These are phyloP conservation scores for Penstemon eatonii DNA, from an alignment of 257 asterid species.

Conservation along the genomic window DNA sequence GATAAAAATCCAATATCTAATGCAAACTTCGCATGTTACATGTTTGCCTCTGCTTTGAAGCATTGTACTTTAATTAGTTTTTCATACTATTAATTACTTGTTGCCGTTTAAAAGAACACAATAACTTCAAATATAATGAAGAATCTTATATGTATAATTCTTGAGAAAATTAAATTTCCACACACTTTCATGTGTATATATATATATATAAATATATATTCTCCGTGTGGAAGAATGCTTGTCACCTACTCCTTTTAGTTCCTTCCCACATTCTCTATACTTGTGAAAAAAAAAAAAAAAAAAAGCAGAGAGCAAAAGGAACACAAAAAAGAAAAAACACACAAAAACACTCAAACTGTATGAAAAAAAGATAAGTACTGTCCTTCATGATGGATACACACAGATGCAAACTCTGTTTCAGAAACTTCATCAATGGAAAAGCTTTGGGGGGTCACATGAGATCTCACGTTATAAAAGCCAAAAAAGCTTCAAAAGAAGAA, in stretches of 20 bases:
- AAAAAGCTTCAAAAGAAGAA: constrained; percentile 7
- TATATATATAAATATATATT: constrained; percentile 35
- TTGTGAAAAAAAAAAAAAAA: constrained; percentile 26
- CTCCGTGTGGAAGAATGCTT: constrained; percentile 68
- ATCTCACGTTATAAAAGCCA: constrained; percentile 63
- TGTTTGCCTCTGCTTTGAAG: constrained; percentile 42
- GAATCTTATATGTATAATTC: constrained; percentile 25
- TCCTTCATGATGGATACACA: constrained; percentile 58
- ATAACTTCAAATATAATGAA: constrained; percentile 35
- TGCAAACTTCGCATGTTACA: constrained; percentile 80
- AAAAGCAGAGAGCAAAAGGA: constrained; percentile 28
- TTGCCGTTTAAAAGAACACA: constrained; percentile 52
- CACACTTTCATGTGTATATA: constrained; percentile 21
- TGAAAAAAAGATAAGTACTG: neutral
- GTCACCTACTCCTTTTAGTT: constrained; percentile 80
- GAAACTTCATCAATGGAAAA: constrained; percentile 67
- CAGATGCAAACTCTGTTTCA: constrained; percentile 71
- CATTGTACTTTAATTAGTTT: constrained; percentile 35
- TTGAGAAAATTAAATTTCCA: neutral
- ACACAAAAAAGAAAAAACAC: constrained; percentile 19
- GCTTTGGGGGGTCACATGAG: constrained; percentile 97
- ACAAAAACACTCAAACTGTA: constrained; percentile 30
- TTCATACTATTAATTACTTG: constrained; percentile 40
- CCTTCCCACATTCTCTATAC: constrained; percentile 55
- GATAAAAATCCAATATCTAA: constrained; percentile 25